Conservation (phyloP, 2,329 filamentous ascomycete genomes). For the Ophiostoma himal-ulmi region DNA sequence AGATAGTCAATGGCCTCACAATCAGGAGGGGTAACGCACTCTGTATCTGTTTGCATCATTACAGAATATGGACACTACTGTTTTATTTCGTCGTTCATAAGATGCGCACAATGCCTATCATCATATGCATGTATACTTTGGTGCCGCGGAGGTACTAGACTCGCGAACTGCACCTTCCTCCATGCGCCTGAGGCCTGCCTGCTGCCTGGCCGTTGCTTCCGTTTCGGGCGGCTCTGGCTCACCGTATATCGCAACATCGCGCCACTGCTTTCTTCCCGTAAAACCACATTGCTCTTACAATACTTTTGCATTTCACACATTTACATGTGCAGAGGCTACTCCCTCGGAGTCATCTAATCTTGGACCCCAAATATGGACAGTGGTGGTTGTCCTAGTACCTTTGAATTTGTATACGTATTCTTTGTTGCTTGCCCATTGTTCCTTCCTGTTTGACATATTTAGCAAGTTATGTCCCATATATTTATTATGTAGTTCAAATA, state of each 20-base stretch:
- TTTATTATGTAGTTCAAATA: not conserved
- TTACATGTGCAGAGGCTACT: not conserved
- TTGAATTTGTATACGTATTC: not conserved
- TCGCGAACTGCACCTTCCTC: not conserved
- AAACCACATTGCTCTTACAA: not conserved
- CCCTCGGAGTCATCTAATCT: not conserved
- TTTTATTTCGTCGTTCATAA: not conserved
- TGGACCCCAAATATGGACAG: not conserved
- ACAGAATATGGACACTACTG: not conserved
- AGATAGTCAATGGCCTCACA: not conserved
- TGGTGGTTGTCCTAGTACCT: not conserved
- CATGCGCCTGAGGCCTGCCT: not conserved
- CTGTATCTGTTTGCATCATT: not conserved
- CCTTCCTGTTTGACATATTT: slow-evolving; percentile 3
- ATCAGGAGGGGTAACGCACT: not conserved
- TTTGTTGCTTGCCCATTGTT: not conserved
- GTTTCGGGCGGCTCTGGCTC: slow-evolving; percentile 1
- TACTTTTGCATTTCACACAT: not conserved
- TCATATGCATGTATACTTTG: not conserved
- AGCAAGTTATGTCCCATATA: not conserved
- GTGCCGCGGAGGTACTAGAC: not conserved
- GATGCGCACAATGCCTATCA: not conserved
- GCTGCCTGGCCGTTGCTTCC: not conserved
- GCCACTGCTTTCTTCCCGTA: not conserved
- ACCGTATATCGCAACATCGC: slow-evolving; percentile 2